phyloP scores from a whole-genome alignment of 2,329 filamentous ascomycete genomes.

The Sarocladium kiliense region DNA sequence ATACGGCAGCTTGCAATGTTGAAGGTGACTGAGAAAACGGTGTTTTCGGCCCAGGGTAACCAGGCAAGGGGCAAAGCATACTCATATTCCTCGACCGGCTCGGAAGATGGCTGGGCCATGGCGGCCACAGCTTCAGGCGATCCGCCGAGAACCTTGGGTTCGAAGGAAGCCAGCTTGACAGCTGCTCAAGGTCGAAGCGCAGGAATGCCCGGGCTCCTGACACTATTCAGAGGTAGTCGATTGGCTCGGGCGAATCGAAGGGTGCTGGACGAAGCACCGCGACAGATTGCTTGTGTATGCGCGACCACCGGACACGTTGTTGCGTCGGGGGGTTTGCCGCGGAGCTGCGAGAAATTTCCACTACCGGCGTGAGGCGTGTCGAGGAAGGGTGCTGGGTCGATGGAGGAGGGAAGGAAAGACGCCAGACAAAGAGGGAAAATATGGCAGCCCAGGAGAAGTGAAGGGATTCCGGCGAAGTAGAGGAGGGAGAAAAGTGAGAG shows the following conservation, averaged over 20 bases:
- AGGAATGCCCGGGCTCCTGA: neutral
- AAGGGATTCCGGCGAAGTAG: neutral
- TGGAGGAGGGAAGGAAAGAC: too few relatives aligned
- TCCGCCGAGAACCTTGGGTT: conserved; percentile 56
- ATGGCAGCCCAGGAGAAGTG: too few relatives aligned
- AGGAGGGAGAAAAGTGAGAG: neutral
- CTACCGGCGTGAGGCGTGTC: neutral
- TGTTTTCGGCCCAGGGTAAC: too few relatives aligned
- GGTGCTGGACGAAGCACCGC: neutral
- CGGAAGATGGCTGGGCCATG: conserved; percentile 64
- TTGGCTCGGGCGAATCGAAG: neutral
- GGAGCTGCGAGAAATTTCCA: conserved; percentile 7
- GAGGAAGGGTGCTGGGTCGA: neutral
- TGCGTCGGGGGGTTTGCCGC: neutral
- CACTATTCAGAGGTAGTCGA: neutral
- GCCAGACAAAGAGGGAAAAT: neutral
- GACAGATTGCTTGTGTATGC: neutral
- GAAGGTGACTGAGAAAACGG: too few relatives aligned
- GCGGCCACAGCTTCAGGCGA: conserved; percentile 62
- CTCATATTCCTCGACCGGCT: conserved; percentile 62
- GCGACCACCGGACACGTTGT: neutral
- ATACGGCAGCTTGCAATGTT: neutral
- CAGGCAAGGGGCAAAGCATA: too few relatives aligned
- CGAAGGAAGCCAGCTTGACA: conserved; percentile 59
- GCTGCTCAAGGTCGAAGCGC: conserved; percentile 15